phyloP scores from a whole-genome alignment of 352 stramenopile genomes.

The Globisporangium polare region DNA sequence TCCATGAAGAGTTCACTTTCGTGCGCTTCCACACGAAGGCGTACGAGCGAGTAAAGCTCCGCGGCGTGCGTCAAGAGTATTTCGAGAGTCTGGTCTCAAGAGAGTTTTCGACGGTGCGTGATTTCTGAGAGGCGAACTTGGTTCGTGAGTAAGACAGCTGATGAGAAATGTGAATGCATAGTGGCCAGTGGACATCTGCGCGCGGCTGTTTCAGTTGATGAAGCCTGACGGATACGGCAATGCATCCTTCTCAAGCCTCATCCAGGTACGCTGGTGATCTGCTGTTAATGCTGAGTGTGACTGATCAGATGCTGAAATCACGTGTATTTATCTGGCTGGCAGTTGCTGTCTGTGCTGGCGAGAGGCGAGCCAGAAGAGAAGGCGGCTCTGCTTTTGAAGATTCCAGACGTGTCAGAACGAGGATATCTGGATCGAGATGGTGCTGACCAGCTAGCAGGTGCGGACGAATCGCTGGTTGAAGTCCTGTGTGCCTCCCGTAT shows the following conservation, averaged over 20 bases:
- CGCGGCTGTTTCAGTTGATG: constrained; percentile 40
- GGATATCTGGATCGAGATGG: constrained; percentile 31
- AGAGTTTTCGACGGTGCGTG: constrained; percentile 40
- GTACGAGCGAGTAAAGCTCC: constrained; percentile 36
- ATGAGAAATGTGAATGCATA: constrained; percentile 9
- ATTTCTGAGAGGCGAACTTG: background rate
- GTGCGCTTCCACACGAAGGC: constrained; percentile 45
- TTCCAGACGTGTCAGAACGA: constrained; percentile 24
- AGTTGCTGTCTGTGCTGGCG: constrained; percentile 41
- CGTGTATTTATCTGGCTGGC: constrained; percentile 5
- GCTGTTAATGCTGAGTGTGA: background rate
- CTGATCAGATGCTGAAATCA: background rate
- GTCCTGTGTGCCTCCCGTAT: too few species aligned
- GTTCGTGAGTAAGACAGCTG: background rate
- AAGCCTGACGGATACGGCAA: constrained; percentile 59
- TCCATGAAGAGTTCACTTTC: constrained; percentile 72
- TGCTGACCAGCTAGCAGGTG: constrained; percentile 49
- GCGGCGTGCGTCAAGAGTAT: constrained; percentile 46
- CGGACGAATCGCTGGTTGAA: background rate
- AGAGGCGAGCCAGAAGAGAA: constrained; percentile 46
- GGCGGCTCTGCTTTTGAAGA: constrained; percentile 46
- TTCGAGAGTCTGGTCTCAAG: constrained; percentile 48
- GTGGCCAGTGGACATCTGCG: constrained; percentile 42
- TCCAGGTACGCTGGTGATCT: constrained; percentile 34
- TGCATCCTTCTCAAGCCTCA: constrained; percentile 53